Base-by-base conservation (phyloP, 495 filamentous ascomycete genomes). In the Aspergillus nidulans region DNA sequence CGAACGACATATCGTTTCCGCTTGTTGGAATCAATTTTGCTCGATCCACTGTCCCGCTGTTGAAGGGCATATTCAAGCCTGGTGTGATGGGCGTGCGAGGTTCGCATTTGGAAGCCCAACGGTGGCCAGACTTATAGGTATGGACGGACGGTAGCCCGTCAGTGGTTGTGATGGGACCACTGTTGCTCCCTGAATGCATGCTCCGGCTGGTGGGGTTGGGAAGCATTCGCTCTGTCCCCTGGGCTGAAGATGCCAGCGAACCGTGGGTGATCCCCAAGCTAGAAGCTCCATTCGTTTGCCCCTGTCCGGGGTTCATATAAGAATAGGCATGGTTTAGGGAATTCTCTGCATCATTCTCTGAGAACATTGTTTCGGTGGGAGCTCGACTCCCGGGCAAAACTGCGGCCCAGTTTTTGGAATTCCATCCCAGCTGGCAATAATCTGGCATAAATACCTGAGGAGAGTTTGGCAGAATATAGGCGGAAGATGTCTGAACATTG, bases 191-290 rank as follows among this genome's bases (percentile, higher is more conserved):
- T 2, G 56, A 61, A 23, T 53, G 23, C 42, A 61, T 61, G 52
- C 45, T 56, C 23, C 64, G 62, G 12, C 60, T 61, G 5, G 64
- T 66, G 45, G 72, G 71, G 26, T 60, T 72, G 13, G 75, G 76
- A 15, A 77, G 61, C 12, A 60, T 76, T 26, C 76, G 66, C 49
- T 71, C 68, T 43, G 58, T 39, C 2, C 61, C 65, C 36, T 66
- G 56, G 6, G 30, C 36, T 2, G 73, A 63, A 10, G 62, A 42
- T 1, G 66, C 58, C 9, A 68, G 49, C 6, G 65, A 57, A 40
- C 41, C 51, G 47, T 69, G 58, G 32, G 15, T 39, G 18, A 13
- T 19, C 19, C 12, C 30, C 8, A 60, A 53, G 7, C 66, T 55
- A 18, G 58, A 41, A 5, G 57, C 41, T 23, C 70, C 69, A 12